A percentile compares a stretch with the other conserved stretches of the same genome.
Conservation (phyloP, 805 yeast species). For the Candida orba region DNA sequence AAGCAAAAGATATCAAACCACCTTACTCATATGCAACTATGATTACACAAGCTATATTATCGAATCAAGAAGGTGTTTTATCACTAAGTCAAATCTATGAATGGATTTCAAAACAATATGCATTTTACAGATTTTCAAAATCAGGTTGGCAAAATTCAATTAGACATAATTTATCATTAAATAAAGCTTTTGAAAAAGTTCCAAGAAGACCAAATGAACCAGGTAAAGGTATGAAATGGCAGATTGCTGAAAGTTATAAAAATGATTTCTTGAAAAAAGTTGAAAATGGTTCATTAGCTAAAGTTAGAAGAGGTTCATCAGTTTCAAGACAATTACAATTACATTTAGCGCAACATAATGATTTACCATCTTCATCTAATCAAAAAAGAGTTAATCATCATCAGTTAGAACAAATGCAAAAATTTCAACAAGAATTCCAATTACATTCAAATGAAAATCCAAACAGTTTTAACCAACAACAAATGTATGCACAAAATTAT, state of each 20-base stretch:
- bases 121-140: conserved; percentile 85
- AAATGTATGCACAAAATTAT: conserved; percentile 2
- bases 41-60: conserved; percentile 94
- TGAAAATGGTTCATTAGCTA: conserved; percentile 65
- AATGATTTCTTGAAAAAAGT: conserved; percentile 80
- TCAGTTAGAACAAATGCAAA: conserved; percentile 29
- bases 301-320: conserved; percentile 71
- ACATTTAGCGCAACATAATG: conserved; percentile 46
- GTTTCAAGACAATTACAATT: conserved; percentile 75
- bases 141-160: conserved; percentile 99
- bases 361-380: conserved; percentile 28
- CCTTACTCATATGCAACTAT: conserved; percentile 96
- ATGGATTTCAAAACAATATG: conserved; percentile 83
- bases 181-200: conserved; percentile 96
- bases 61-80: conserved; percentile 80
- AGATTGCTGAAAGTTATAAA: conserved; percentile 76
- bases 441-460: conserved; percentile 7
- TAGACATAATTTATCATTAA: conserved; percentile 87
- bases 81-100: conserved; percentile 87
- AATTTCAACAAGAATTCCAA: conserved; percentile 18
- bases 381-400: conserved; percentile 28
- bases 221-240: conserved; percentile 99
- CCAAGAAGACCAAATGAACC: conserved; percentile 95
- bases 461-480: not conserved
- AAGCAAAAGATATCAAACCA: conserved; percentile 88